Evolutionary conservation across 345 rosid species (phyloP), one percentile per base, ranked within the genome.

Genomic region (Carallia pectinifolia): DNA sequence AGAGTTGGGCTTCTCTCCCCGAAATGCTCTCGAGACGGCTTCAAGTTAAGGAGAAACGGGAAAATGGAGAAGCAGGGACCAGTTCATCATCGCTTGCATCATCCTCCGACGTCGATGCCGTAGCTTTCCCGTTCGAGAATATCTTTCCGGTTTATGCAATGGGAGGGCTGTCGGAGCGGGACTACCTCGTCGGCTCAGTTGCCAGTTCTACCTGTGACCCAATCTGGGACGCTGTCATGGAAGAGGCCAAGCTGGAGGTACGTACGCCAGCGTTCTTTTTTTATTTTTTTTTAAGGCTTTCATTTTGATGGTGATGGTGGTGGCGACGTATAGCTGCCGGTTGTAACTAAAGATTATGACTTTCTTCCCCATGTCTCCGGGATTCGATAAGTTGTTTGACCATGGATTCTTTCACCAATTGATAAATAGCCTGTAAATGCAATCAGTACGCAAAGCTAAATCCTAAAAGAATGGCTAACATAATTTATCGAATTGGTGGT

Each of bases 221-320:
- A 55, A 85, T 94, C 75, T 94, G 98, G 98, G 84, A 77, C 65
- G 88, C 91, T 63, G 87, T 91, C 6, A 81, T 82, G 64, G 72
- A 86, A 75, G 96, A 91, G 80, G 96, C 98, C 69, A 91, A 86
- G 79, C 67, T 77, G 71, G 97, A 91, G 97, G 98, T 93, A 66
- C 23, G 23, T 44, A 38, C 48, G 8, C 44, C 18, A 4, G 6
- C 7, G 1, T 34, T 36, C 1, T 53, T 61, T 48, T 62, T 5
- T n/a, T 3, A 1, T 6, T 33, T 6, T 30, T 9, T 37, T 19
- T 23, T 27, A 37, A 58, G 23, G 23, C 60, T 37, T 60, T 23
- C 63, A 6, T 63, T 23, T 30, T 53, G 66, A 55, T 44, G 70
- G 44, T 47, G n/a, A 2, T 9, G 31, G 18, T 31, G 18, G 31